phyloP scores from a whole-genome alignment of 2,329 filamentous ascomycete species.

The Ophiostoma australiae region DNA sequence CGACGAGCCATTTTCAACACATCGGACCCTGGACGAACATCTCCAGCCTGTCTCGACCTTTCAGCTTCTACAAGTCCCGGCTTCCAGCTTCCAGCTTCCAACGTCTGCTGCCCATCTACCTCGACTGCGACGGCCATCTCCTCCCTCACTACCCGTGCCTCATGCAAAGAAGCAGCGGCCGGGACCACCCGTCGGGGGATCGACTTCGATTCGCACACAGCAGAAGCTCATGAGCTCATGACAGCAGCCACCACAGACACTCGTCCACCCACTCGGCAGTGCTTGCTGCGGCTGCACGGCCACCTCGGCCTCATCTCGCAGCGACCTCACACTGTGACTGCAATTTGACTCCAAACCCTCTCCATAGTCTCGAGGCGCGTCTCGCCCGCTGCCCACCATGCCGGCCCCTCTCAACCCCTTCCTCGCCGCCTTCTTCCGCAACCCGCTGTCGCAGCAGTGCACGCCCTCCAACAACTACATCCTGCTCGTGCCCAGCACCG shows the following conservation, averaged over 20 bases:
- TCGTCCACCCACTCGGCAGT: not conserved
- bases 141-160: conserved; percentile 16
- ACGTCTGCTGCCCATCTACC: conserved; percentile 10
- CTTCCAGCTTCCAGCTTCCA: not conserved
- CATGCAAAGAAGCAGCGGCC: conserved; percentile 20
- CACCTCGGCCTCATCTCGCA: conserved; percentile 7
- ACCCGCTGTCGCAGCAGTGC: conserved; percentile 86
- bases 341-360: too few species aligned
- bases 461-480: conserved; percentile 86
- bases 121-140: not conserved
- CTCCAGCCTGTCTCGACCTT: not conserved
- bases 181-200: conserved; percentile 22
- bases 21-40: not conserved
- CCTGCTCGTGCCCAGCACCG: conserved; percentile 87
- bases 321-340: not conserved
- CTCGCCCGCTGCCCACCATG: conserved; percentile 21
- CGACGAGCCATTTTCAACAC: conserved; percentile 2
- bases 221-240: not conserved
- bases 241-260: not conserved
- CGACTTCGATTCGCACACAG: not conserved
- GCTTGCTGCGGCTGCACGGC: not conserved
- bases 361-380: not conserved
- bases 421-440: conserved; percentile 97
- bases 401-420: conserved; percentile 84
- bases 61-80: not conserved